phyloP scores from a whole-genome alignment of 371 early-diverging fungal species.

The Actinomortierella ambigua region DNA sequence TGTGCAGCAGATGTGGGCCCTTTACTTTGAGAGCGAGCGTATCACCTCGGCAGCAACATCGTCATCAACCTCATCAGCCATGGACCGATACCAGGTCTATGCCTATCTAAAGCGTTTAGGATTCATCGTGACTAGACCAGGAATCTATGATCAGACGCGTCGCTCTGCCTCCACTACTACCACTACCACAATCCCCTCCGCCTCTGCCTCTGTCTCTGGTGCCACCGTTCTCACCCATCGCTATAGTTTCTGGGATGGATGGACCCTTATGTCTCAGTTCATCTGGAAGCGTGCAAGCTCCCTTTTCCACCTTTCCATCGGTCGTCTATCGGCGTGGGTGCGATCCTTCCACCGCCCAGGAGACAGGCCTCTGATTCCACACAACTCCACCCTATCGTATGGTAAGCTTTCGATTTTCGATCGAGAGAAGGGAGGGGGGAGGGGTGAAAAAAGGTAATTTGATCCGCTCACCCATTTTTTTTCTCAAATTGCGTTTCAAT shows the following conservation, averaged over 20 bases:
- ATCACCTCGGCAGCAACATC: too few species aligned
- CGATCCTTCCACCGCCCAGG: not conserved
- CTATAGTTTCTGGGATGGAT: not conserved
- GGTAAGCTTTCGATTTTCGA: not conserved
- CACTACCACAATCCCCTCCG: not conserved
- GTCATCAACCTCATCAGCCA: slow-evolving; percentile 2
- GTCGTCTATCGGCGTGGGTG: too few species aligned
- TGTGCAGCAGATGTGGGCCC: slow-evolving; percentile 36
- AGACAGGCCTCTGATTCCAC: not conserved
- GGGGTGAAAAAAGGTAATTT: slow-evolving; percentile 4
- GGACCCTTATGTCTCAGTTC: not conserved
- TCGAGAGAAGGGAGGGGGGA: slow-evolving; percentile 3
- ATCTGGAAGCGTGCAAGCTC: not conserved
- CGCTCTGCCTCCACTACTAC: not conserved
- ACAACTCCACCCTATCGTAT: not conserved
- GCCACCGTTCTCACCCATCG: not conserved
- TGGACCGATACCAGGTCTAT: slow-evolving; percentile 44
- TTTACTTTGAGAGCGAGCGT: slow-evolving; percentile 10
- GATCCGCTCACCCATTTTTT: not conserved
- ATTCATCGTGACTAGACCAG: slow-evolving; percentile 49
- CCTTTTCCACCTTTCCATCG: too few species aligned
- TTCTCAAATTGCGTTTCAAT: too few species aligned
- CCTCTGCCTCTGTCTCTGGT: too few species aligned
- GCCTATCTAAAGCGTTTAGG: slow-evolving; percentile 59
- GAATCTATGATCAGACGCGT: slow-evolving; percentile 13